A percentile compares a stretch with the other conserved stretches of the same genome.
These are phyloP conservation scores for Myxozyma sirexii DNA, from an alignment of 805 yeast species.

Conservation along the genomic window DNA sequence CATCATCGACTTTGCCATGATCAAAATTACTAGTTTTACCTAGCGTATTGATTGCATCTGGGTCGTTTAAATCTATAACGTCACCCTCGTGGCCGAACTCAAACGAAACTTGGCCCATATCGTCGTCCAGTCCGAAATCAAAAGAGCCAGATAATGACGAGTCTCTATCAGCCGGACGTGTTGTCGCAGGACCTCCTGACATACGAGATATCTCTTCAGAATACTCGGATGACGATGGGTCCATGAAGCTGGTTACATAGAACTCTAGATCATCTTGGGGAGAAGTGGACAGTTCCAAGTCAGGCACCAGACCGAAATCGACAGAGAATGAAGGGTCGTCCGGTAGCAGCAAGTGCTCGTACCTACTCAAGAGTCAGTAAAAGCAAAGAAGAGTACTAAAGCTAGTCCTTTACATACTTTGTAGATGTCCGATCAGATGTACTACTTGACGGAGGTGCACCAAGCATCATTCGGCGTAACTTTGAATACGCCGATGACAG, in stretches of 20 bases:
- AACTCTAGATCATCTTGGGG: background rate
- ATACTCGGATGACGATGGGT: background rate
- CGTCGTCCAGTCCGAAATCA: constrained; percentile 17
- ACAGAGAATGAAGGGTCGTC: constrained; percentile 32
- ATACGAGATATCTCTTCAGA: background rate
- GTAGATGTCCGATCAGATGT: background rate
- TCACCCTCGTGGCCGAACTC: constrained; percentile 29
- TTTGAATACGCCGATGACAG: constrained; percentile 12
- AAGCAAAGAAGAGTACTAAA: background rate
- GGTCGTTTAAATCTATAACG: constrained; percentile 4
- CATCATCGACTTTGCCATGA: background rate
- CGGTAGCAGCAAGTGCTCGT: background rate
- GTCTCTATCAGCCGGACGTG: background rate
- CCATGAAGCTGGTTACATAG: background rate
- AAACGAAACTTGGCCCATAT: constrained; percentile 27
- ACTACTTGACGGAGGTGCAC: background rate
- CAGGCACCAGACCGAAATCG: constrained; percentile 29
- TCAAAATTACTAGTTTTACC: background rate
- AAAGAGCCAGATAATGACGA: background rate
- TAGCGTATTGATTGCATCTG: background rate
- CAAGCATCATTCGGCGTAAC: constrained; percentile 6
- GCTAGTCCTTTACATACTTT: background rate
- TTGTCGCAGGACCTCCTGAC: background rate
- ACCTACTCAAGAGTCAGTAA: background rate
- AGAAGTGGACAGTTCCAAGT: background rate